Evolutionary conservation across 2,329 filamentous ascomycete genomes (phyloP).

Genomic region (Gaeumannomyces tritici): DNA sequence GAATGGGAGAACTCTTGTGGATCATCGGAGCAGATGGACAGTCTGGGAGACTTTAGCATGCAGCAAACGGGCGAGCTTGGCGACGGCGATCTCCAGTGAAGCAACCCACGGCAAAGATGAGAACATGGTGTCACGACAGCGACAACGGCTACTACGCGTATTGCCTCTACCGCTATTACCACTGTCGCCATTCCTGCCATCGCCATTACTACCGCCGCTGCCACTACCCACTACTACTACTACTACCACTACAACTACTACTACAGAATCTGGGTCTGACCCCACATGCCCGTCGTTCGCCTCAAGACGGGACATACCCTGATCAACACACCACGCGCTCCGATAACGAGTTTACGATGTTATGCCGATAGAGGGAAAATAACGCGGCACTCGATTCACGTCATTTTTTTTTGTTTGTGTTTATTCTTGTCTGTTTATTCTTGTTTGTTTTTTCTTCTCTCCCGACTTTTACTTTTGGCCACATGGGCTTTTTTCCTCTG

Average conservation of each 20-base stretch:
- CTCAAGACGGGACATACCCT: no score
- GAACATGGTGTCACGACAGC: background rate
- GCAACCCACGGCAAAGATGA: background rate
- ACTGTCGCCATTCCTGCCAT: background rate
- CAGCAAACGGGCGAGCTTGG: slow-evolving; percentile 30
- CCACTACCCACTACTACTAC: no score
- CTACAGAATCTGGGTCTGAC: background rate
- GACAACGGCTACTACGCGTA: background rate
- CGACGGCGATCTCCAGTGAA: slow-evolving; percentile 10
- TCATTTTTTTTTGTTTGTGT: background rate
- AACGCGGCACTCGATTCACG: background rate
- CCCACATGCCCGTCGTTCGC: background rate
- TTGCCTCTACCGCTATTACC: background rate
- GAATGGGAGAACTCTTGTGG: slow-evolving; percentile 46
- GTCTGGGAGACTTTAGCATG: slow-evolving; percentile 34
- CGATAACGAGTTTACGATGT: slow-evolving; percentile 4
- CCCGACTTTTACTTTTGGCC: background rate
- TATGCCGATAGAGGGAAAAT: slow-evolving; percentile 1
- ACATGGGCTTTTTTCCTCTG: background rate
- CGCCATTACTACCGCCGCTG: background rate
- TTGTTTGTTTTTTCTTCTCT: background rate
- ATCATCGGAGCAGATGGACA: slow-evolving; percentile 46
- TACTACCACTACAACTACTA: background rate
- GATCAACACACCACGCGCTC: background rate
- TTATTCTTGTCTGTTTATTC: background rate